Conservation (phyloP, 345 rosid genomes). For the Aquilaria yunnanensis region DNA sequence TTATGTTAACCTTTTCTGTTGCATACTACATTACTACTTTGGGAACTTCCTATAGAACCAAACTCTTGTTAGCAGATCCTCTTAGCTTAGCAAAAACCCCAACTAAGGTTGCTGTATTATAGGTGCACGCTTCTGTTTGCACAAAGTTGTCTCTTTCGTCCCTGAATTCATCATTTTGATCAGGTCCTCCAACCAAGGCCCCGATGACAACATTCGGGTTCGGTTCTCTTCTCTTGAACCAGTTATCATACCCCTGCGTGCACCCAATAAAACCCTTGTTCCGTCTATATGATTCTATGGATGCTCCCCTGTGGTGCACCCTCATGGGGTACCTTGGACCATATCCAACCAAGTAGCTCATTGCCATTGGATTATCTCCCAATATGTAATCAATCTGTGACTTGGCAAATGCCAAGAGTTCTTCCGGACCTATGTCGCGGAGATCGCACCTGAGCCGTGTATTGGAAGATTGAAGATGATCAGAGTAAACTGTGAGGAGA, state of each 20-base stretch:
- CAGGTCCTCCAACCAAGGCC: constrained; percentile 67
- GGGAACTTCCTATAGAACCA: no score
- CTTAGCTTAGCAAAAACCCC: constrained; percentile 46
- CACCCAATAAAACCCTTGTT: constrained; percentile 55
- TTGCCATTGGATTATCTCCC: constrained; percentile 48
- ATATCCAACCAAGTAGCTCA: constrained; percentile 58
- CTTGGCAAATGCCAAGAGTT: constrained; percentile 30
- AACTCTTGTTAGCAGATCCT: no score
- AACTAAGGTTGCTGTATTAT: constrained; percentile 47
- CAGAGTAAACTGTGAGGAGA: constrained; percentile 46
- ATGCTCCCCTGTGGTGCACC: constrained; percentile 77
- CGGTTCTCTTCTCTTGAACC: constrained; percentile 27
- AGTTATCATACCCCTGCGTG: constrained; percentile 53
- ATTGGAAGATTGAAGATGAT: constrained; percentile 25
- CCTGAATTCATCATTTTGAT: constrained; percentile 30
- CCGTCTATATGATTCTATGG: constrained; percentile 35
- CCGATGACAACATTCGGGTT: constrained; percentile 49
- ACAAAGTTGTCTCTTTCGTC: constrained; percentile 38
- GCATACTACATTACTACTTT: no score
- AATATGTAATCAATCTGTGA: constrained; percentile 60
- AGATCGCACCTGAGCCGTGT: constrained; percentile 28
- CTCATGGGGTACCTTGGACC: constrained; percentile 39
- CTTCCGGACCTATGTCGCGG: constrained; percentile 19
- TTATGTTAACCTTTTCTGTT: no score
- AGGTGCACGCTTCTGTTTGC: constrained; percentile 63